Percentiles rank a stretch among this genome's conserved stretches.
These are phyloP conservation scores for Diplodia seriata DNA, from an alignment of 2,329 filamentous ascomycete species.

Conservation along the genomic window DNA sequence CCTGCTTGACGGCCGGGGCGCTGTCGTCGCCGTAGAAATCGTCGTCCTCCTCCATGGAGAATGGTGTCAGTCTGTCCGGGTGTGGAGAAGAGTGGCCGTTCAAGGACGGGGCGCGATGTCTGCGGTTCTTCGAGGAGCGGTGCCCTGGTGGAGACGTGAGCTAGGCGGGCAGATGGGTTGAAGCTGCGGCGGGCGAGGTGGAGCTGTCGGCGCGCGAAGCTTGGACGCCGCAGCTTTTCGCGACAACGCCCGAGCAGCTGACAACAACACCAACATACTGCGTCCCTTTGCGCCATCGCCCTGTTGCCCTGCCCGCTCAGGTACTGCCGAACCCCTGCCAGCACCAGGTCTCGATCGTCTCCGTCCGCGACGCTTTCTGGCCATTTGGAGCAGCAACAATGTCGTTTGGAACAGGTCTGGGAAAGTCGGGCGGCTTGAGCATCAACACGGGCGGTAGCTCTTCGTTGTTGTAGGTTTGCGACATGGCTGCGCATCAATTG, in stretches of 20 bases:
- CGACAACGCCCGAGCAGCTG: constrained; percentile 31
- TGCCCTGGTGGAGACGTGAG: background rate
- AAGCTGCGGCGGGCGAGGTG: constrained; percentile 28
- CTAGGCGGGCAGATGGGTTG: background rate
- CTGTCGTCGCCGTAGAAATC: constrained; percentile 55
- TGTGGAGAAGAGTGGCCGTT: background rate
- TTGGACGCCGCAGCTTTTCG: constrained; percentile 33
- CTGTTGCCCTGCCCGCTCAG: background rate
- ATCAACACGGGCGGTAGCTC: constrained; percentile 58
- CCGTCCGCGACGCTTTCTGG: background rate
- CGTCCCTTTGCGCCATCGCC: constrained; percentile 1
- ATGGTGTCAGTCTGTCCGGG: constrained; percentile 13
- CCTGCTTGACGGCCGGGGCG: constrained; percentile 33
- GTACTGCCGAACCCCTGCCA: background rate
- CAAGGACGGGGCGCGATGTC: background rate
- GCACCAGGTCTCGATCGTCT: background rate
- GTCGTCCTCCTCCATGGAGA: constrained; percentile 58
- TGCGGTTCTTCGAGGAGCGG: background rate
- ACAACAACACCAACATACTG: constrained; percentile 25
- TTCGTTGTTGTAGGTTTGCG: constrained; percentile 21
- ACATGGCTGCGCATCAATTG: background rate
- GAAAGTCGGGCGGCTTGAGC: constrained; percentile 58
- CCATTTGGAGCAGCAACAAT: constrained; percentile 21
- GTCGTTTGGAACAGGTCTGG: constrained; percentile 50
- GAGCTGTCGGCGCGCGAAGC: constrained; percentile 31